Conservation (phyloP, 495 filamentous ascomycete genomes). For the Neurospora sp. region DNA sequence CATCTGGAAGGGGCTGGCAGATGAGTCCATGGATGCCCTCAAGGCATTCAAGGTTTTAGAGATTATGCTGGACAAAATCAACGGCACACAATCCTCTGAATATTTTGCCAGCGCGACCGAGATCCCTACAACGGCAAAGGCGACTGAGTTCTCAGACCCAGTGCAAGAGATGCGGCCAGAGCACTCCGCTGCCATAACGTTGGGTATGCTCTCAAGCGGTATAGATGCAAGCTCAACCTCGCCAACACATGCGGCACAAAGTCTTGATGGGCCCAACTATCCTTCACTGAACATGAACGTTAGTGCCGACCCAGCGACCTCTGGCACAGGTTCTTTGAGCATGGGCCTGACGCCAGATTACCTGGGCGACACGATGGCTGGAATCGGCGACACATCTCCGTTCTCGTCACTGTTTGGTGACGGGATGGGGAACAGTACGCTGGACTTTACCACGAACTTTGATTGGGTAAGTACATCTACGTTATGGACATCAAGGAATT, state of each 20-base stretch:
- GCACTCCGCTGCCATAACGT: constrained; percentile 69
- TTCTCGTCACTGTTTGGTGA: constrained; percentile 35
- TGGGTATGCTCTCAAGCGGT: constrained; percentile 67
- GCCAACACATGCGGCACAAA: neutral
- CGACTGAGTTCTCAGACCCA: constrained; percentile 19
- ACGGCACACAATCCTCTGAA: constrained; percentile 20
- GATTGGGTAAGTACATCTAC: constrained; percentile 57
- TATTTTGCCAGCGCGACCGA: constrained; percentile 2
- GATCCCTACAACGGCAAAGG: constrained; percentile 18
- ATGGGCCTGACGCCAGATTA: constrained; percentile 33
- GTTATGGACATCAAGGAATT: neutral
- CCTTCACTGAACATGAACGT: neutral
- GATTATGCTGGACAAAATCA: constrained; percentile 71
- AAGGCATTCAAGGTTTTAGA: constrained; percentile 69
- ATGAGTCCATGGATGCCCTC: constrained; percentile 77
- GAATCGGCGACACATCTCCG: constrained; percentile 44
- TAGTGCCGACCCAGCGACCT: neutral
- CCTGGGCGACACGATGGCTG: constrained; percentile 45
- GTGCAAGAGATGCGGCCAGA: constrained; percentile 35
- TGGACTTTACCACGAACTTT: constrained; percentile 47
- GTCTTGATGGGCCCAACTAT: neutral
- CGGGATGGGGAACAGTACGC: constrained; percentile 26
- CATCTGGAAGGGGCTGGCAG: constrained; percentile 68
- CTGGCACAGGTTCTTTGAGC: constrained; percentile 14
- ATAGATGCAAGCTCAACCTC: constrained; percentile 44